Percentiles rank a stretch among this genome's conserved stretches.
Evolutionary conservation across 768 basidiomycete species (phyloP).

Genomic region (Kondoa malvinella): DNA sequence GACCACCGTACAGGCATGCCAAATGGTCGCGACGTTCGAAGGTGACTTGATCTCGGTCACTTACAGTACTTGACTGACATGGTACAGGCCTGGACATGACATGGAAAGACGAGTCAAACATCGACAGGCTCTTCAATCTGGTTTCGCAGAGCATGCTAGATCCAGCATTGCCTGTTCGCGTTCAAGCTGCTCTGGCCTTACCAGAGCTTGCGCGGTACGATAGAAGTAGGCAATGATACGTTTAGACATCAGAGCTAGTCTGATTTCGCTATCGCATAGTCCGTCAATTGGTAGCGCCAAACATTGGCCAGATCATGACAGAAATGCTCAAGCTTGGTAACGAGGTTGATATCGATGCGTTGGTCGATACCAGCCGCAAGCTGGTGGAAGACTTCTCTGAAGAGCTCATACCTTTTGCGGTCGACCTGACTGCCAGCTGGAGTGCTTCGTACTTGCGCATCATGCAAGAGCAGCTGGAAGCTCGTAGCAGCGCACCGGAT

Average conservation of each 20-base stretch:
- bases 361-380: conserved; percentile 65
- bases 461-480: conserved; percentile 46
- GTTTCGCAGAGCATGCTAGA: conserved; percentile 52
- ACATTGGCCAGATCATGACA: conserved; percentile 66
- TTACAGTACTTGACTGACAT: background rate
- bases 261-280: conserved; percentile 42
- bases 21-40: conserved; percentile 58
- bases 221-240: conserved; percentile 16
- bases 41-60: conserved; percentile 31
- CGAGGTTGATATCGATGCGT: conserved; percentile 71
- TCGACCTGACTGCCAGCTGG: conserved; percentile 57
- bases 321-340: conserved; percentile 65
- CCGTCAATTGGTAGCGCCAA: conserved; percentile 49
- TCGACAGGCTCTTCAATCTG: background rate
- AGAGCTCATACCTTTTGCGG: conserved; percentile 68
- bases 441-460: conserved; percentile 69
- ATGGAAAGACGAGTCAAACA: conserved; percentile 49
- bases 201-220: conserved; percentile 50
- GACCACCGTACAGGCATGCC: conserved; percentile 58
- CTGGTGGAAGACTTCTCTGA: conserved; percentile 73
- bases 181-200: conserved; percentile 63
- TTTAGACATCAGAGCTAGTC: background rate
- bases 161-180: conserved; percentile 59
- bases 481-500: conserved; percentile 37
- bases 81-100: conserved; percentile 38